phyloP scores from a whole-genome alignment of 495 filamentous ascomycete genomes.

The Aspergillus diversus region DNA sequence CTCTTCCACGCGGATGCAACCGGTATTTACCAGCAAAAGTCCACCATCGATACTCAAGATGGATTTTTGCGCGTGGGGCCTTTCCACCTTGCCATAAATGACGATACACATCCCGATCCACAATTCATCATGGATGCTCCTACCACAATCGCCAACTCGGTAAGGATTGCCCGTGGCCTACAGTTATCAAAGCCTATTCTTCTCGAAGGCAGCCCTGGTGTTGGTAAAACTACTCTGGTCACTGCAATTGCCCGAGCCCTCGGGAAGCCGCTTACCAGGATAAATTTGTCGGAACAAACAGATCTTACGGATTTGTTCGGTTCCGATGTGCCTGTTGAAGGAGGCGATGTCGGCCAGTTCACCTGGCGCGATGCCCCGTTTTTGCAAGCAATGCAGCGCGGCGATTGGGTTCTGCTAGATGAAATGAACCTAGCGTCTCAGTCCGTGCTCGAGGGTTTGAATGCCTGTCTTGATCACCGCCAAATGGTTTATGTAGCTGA shows the following conservation, averaged over 20 bases:
- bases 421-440: slow-evolving; percentile 99
- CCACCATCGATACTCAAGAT: slow-evolving; percentile 51
- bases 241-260: slow-evolving; percentile 78
- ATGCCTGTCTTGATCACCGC: slow-evolving; percentile 95
- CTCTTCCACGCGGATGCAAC: slow-evolving; percentile 66
- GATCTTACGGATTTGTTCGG: slow-evolving; percentile 97
- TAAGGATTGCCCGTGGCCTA: slow-evolving; percentile 88
- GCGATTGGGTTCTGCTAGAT: slow-evolving; percentile 94
- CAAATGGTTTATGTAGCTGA: slow-evolving; percentile 96
- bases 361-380: slow-evolving; percentile 96
- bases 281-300: slow-evolving; percentile 97
- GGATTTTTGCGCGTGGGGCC: slow-evolving; percentile 65
- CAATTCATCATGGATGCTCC: slow-evolving; percentile 82
- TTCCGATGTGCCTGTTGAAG: slow-evolving; percentile 93
- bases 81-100: slow-evolving; percentile 65
- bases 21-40: slow-evolving; percentile 61
- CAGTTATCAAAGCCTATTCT: slow-evolving; percentile 89
- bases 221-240: slow-evolving; percentile 94
- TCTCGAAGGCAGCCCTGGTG: slow-evolving; percentile 93
- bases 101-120: slow-evolving; percentile 52
- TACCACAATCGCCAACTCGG: slow-evolving; percentile 85
- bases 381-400: slow-evolving; percentile 91
- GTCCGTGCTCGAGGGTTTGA: slow-evolving; percentile 94
- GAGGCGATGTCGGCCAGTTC: slow-evolving; percentile 83
- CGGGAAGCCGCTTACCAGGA: slow-evolving; percentile 80